Evolutionary conservation across 441 rosid genomes (phyloP), one percentile per base, ranked within the genome.

Genomic region (Gossypium schwendimanii): DNA sequence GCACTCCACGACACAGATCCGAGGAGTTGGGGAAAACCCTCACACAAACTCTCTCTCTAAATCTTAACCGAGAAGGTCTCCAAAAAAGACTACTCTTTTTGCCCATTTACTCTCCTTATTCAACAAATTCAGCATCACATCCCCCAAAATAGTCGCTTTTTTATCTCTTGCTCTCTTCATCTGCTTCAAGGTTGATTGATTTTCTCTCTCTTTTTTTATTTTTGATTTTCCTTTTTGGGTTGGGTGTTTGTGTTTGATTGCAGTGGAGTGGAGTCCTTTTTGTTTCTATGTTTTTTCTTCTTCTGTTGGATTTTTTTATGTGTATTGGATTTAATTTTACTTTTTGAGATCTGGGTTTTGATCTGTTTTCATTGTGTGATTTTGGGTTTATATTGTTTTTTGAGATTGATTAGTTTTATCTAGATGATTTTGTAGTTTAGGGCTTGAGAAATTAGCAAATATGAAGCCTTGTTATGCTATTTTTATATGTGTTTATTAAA

Each of bases 1-100:
- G 8, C 83, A 84, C 95, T 88, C 92, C 89, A 84, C 90, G 92
- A 89, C 87, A 81, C 84, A 86, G 92, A 88, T 91, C 92, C 88
- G 86, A 86, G 89, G 96, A 88, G 96, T 90, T 87, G 84, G 81
- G 87, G 79, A 72, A 77, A 79, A 84, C 83, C 76, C 75, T 73
- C 53, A 41, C 47, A 41, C 14, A 9, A 8, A n/a, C 10, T 6
- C 55, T 50, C 23, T 18, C 58, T 53, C 24, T 18, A 17, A 52
- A 52, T 52, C 24, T 53, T 7, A 53, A 53, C 24, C 12, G 58
- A 53, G 20, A 53, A 53, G 9, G 4, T 9, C 58, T n/a, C 10
- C 24, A 2, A 53, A 53, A 17, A 6, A 18, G 18, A 5, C 58
- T 53, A 18, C 24, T 24, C 58, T 53, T 53, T 53, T 53, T 2